Evolutionary conservation across 345 rosid genomes (phyloP).

Genomic region (Melaleuca alternifolia): DNA sequence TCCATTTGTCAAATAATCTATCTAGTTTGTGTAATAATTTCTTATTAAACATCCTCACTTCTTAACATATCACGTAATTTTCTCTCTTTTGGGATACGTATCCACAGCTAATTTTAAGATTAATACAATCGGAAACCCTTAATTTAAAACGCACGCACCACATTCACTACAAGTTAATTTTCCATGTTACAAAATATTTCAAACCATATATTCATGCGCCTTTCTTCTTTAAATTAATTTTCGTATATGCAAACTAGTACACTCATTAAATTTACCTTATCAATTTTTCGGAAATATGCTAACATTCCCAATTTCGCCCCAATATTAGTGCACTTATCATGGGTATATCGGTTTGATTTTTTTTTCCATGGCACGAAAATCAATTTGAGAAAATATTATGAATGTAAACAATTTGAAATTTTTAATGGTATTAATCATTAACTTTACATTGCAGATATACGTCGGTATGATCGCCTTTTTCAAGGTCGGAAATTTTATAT

Average conservation of each 20-base stretch:
- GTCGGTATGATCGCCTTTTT: background rate
- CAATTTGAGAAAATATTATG: accelerated
- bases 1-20: background rate
- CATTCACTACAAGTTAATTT: background rate
- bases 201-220: too few relatives aligned
- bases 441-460: background rate
- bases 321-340: background rate
- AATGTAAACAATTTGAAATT: accelerated
- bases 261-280: background rate
- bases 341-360: background rate
- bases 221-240: too few relatives aligned
- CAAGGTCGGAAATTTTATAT: background rate
- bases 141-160: accelerated
- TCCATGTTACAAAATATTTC: background rate
- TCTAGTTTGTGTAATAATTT: background rate
- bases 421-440: background rate
- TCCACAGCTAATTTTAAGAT: background rate
- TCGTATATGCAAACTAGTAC: background rate
- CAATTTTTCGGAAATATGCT: background rate
- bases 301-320: accelerated
- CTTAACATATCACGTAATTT: background rate
- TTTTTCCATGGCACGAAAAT: background rate
- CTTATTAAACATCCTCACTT: background rate
- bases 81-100: background rate
- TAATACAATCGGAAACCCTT: background rate